phyloP scores from a whole-genome alignment of 2,329 filamentous ascomycete genomes.

The Phaeosphaeria sp. region DNA sequence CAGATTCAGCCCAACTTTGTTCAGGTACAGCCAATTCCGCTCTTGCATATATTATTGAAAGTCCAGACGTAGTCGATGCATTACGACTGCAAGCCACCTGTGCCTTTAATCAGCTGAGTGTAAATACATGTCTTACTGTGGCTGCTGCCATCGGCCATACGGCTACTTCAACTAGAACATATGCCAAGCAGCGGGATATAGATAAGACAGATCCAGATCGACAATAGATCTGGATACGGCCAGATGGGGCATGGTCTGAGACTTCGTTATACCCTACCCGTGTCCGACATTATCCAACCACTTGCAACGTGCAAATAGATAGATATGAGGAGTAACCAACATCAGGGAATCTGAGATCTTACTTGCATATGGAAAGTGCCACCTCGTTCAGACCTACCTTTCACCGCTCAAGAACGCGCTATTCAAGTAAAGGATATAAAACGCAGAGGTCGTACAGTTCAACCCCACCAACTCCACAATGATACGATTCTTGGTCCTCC shows the following conservation, averaged over 20 bases:
- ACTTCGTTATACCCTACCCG: too few relatives aligned
- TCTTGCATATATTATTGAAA: background rate
- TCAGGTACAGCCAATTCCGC: background rate
- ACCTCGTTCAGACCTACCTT: too few relatives aligned
- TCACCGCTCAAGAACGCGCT: too few relatives aligned
- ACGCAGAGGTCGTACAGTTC: too few relatives aligned
- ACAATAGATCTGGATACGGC: too few relatives aligned
- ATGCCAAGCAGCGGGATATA: background rate
- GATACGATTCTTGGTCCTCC: background rate
- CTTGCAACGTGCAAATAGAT: too few relatives aligned
- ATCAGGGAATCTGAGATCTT: too few relatives aligned
- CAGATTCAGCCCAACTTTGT: too few relatives aligned
- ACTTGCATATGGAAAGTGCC: too few relatives aligned
- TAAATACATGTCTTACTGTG: background rate
- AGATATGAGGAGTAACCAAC: too few relatives aligned
- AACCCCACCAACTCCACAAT: background rate
- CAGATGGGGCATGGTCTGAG: too few relatives aligned
- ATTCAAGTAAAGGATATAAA: background rate
- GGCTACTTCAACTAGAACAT: background rate
- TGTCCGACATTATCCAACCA: too few relatives aligned
- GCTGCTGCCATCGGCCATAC: background rate
- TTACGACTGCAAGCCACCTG: background rate
- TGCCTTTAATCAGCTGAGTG: background rate
- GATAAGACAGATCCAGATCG: background rate
- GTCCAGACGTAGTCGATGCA: background rate